A percentile compares a stretch with the other conserved stretches of the same genome.
Conservation (phyloP, 202 grass and related monocot genomes). For the Brachypodium distachyon region DNA sequence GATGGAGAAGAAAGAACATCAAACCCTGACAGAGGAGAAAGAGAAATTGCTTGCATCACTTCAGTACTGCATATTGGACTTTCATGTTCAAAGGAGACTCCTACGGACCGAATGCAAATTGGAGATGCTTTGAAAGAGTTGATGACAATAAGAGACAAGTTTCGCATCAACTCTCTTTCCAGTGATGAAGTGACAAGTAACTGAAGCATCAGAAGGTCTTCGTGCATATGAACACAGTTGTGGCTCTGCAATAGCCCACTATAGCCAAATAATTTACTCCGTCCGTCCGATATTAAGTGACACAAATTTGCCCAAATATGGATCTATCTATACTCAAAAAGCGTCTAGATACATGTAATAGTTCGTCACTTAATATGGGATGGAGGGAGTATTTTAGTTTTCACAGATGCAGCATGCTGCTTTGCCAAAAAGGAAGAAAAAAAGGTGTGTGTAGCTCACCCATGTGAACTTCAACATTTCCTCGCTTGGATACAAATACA, state of each 20-base stretch:
- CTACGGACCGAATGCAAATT: not conserved
- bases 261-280: not conserved
- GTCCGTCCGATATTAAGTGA: too few species aligned
- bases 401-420: too few species aligned
- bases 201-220: not conserved
- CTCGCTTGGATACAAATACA: too few species aligned
- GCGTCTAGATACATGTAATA: too few species aligned
- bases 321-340: too few species aligned
- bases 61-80: conserved; percentile 7
- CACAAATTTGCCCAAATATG: too few species aligned
- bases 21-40: not conserved
- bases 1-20: not conserved
- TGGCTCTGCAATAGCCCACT: not conserved
- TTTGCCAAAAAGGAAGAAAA: too few species aligned
- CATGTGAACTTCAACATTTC: too few species aligned
- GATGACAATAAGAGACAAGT: not conserved
- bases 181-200: not conserved
- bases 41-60: not conserved
- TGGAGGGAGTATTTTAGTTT: too few species aligned
- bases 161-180: not conserved
- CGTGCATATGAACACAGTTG: not conserved
- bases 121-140: conserved; percentile 14
- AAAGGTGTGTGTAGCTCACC: too few species aligned
- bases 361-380: too few species aligned
- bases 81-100: conserved; percentile 6